phyloP scores from a whole-genome alignment of 306 rosid species.

The Lathyrus oleraceus region DNA sequence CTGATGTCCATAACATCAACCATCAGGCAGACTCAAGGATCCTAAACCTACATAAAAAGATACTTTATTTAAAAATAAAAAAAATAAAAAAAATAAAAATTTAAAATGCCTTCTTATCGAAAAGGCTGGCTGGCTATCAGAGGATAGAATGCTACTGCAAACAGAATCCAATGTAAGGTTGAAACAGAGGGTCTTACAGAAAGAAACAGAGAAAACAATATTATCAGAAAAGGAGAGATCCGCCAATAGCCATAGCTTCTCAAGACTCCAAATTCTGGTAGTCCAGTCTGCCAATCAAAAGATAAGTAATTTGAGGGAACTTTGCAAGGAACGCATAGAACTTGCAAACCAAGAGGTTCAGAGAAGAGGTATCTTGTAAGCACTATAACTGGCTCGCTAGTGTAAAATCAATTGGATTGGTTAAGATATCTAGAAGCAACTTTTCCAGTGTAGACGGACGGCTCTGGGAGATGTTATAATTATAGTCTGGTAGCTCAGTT shows the following conservation, averaged over 20 bases:
- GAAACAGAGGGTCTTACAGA: constrained; percentile 6
- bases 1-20: constrained; percentile 17
- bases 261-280: not conserved
- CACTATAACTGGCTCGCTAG: not conserved
- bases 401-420: not conserved
- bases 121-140: not conserved
- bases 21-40: not conserved
- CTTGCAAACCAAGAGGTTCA: not conserved
- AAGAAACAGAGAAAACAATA: not conserved
- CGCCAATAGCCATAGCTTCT: constrained; percentile 1
- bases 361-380: constrained; percentile 7
- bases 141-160: not conserved
- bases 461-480: not conserved
- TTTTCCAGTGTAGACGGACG: not conserved
- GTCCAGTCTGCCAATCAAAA: constrained; percentile 4
- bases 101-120: not conserved
- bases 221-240: not conserved
- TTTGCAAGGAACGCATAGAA: not conserved
- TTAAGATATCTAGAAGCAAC: not conserved
- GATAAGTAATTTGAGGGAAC: not conserved
- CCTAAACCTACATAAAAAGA: not conserved
- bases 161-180: constrained; percentile 12
- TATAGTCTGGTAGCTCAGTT: not conserved
- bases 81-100: not conserved
- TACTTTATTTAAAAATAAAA: not conserved